Percentiles rank a stretch among this genome's conserved stretches.
Conservation (phyloP, 2,329 filamentous ascomycete species). For the Verruconis gallopava region DNA sequence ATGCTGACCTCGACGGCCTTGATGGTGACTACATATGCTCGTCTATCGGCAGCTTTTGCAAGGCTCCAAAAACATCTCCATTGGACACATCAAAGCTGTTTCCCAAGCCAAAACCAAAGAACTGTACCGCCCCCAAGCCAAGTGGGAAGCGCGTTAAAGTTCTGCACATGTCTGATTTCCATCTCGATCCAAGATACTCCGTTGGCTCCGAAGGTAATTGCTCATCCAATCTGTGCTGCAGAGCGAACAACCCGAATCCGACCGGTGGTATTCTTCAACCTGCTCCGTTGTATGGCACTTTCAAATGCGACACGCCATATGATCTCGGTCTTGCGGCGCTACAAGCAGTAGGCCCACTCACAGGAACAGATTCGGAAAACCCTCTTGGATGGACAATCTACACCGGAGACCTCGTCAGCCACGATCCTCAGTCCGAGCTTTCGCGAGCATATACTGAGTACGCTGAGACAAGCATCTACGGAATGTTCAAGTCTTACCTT, state of each 20-base stretch:
- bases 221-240: conserved; percentile 38
- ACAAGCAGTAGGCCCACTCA: conserved; percentile 42
- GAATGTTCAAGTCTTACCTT: conserved; percentile 44
- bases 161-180: conserved; percentile 43
- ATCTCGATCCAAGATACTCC: conserved; percentile 42
- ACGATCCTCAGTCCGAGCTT: conserved; percentile 39
- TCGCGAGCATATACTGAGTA: conserved; percentile 42
- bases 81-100: conserved; percentile 36
- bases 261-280: conserved; percentile 27
- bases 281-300: conserved; percentile 42
- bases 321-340: conserved; percentile 43
- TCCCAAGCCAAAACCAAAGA: conserved; percentile 40
- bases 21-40: conserved; percentile 47
- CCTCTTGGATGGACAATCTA: conserved; percentile 43
- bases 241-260: conserved; percentile 27
- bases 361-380: conserved; percentile 35
- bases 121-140: conserved; percentile 30
- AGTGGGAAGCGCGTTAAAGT: conserved; percentile 44
- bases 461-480: conserved; percentile 39
- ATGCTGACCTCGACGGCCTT: conserved; percentile 39
- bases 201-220: conserved; percentile 43
- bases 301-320: conserved; percentile 45
- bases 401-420: conserved; percentile 44
- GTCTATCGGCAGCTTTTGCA: conserved; percentile 37
- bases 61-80: conserved; percentile 30